phyloP scores from a whole-genome alignment of 106 monocot species.

The Allium cepa region DNA sequence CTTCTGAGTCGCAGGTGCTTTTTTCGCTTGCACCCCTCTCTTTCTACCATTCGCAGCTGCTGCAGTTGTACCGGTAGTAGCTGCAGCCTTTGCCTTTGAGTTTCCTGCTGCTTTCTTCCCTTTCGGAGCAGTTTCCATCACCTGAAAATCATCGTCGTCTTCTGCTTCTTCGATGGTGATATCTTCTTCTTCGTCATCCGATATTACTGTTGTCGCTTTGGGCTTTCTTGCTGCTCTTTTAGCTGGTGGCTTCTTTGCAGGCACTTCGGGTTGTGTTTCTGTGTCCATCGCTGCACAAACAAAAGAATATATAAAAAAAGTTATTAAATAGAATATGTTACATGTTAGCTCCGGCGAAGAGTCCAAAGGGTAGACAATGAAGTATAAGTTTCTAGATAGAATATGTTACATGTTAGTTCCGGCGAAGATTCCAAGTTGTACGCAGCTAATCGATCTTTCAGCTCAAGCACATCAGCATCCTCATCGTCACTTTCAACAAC shows the following conservation, averaged over 20 bases:
- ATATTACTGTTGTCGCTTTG: conserved; percentile 1
- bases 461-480: conserved; percentile 51
- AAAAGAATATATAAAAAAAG: neutral
- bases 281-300: conserved; percentile 34
- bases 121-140: conserved; percentile 10
- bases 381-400: neutral
- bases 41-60: conserved; percentile 1
- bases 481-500: conserved; percentile 45
- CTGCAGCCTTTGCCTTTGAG: neutral
- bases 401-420: conserved; percentile 34
- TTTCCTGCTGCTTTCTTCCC: conserved; percentile 29
- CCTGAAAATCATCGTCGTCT: conserved; percentile 19
- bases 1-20: conserved; percentile 18
- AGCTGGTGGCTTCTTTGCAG: conserved; percentile 3
- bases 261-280: conserved; percentile 21
- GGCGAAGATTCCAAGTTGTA: conserved; percentile 76
- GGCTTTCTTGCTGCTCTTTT: conserved; percentile 12
- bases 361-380: too few species aligned
- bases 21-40: conserved; percentile 5
- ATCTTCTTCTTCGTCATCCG: conserved; percentile 8
- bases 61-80: conserved; percentile 1
- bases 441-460: conserved; percentile 62
- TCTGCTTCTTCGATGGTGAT: conserved; percentile 12
- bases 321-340: conserved; percentile 3
- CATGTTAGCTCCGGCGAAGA: conserved; percentile 56